phyloP scores from a whole-genome alignment of 2,329 filamentous ascomycete species.

The Pseudopithomyces maydicus region DNA sequence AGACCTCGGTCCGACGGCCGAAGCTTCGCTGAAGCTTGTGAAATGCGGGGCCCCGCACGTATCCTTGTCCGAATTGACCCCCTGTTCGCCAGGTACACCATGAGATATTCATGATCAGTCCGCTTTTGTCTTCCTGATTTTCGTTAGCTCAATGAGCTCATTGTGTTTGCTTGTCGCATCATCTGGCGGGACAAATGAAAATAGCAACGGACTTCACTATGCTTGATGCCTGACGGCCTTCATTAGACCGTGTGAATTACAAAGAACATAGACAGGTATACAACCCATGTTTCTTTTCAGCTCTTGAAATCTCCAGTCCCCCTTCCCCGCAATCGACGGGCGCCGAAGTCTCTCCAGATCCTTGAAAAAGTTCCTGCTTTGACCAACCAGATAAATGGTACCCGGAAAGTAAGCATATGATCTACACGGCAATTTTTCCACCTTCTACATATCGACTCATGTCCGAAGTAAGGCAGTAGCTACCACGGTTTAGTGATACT shows the following conservation, averaged over 20 bases:
- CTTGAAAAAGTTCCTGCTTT: neutral
- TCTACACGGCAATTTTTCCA: neutral
- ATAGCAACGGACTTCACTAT: too few relatives aligned
- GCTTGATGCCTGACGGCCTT: too few relatives aligned
- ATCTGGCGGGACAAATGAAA: too few relatives aligned
- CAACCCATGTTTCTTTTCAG: too few relatives aligned
- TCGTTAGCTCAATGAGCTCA: neutral
- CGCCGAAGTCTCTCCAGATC: neutral
- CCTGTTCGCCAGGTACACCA: neutral
- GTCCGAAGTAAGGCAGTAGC: too few relatives aligned
- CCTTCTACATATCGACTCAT: neutral
- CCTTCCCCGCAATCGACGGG: neutral
- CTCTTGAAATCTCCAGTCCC: too few relatives aligned
- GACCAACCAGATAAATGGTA: neutral
- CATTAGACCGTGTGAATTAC: too few relatives aligned
- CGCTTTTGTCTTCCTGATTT: neutral
- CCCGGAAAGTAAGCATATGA: neutral
- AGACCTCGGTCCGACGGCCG: neutral
- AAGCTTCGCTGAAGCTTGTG: slow-evolving; percentile 2
- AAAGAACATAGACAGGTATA: neutral
- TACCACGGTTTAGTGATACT: too few relatives aligned
- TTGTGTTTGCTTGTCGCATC: neutral
- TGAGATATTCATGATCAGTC: neutral
- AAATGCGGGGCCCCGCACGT: slow-evolving; percentile 5
- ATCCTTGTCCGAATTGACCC: neutral